A percentile compares a stretch with the other conserved stretches of the same genome.
These are phyloP conservation scores for Capsella bursapastoris DNA, from an alignment of 345 rosid species.

Conservation along the genomic window DNA sequence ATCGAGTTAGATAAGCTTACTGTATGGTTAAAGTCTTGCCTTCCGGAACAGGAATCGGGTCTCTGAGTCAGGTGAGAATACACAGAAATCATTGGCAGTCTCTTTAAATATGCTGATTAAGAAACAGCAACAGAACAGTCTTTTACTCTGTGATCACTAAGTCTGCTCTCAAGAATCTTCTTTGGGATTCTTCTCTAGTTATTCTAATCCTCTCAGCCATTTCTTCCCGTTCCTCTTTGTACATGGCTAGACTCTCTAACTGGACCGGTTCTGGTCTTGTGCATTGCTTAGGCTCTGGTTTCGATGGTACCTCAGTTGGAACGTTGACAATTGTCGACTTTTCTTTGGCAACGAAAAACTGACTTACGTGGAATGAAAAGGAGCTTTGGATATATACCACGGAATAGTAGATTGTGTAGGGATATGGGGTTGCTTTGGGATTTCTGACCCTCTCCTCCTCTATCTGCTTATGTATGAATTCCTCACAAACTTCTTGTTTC, in stretches of 20 bases:
- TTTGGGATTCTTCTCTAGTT: constrained; percentile 63
- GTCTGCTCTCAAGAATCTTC: constrained; percentile 70
- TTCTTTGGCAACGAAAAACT: neutral
- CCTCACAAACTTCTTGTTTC: constrained; percentile 70
- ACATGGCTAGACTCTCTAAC: constrained; percentile 70
- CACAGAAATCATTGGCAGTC: neutral
- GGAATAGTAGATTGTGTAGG: constrained; percentile 85
- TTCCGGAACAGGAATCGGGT: constrained; percentile 73
- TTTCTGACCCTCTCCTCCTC: constrained; percentile 75
- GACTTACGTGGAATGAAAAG: neutral
- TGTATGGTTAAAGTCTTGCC: constrained; percentile 38
- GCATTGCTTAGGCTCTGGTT: constrained; percentile 74
- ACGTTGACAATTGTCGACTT: neutral
- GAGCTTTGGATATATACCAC: constrained; percentile 56
- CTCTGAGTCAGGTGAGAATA: constrained; percentile 47
- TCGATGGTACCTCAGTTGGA: constrained; percentile 63
- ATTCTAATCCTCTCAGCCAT: constrained; percentile 64
- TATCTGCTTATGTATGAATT: constrained; percentile 57
- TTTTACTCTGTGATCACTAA: constrained; percentile 70
- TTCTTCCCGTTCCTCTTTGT: constrained; percentile 76
- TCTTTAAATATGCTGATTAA: neutral
- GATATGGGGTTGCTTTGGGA: constrained; percentile 81
- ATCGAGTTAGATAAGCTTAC: constrained; percentile 3
- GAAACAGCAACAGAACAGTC: neutral
- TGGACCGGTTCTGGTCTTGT: constrained; percentile 81